phyloP scores from a whole-genome alignment of 2,329 filamentous ascomycete genomes.

The Aspergillus pseudonomiae region DNA sequence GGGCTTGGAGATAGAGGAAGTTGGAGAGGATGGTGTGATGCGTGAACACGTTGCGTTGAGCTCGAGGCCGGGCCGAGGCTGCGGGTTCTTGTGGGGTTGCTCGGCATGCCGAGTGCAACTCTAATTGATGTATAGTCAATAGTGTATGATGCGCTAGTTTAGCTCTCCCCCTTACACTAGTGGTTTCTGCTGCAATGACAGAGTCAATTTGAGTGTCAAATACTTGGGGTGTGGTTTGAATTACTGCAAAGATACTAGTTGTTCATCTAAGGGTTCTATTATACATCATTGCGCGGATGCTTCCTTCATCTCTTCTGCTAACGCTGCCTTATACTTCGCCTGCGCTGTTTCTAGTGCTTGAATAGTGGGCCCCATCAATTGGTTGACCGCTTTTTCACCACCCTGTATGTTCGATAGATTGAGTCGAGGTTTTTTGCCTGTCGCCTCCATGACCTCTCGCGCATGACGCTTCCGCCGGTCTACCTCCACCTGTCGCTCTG shows the following conservation, averaged over 20 bases:
- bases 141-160: background rate
- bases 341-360: constrained; percentile 71
- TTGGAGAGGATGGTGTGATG: constrained; percentile 3
- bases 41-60: constrained; percentile 51
- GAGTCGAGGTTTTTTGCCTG: constrained; percentile 72
- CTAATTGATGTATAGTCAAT: background rate
- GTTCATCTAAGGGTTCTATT: constrained; percentile 12
- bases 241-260: constrained; percentile 11
- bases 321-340: constrained; percentile 70
- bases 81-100: constrained; percentile 61
- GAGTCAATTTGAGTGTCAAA: no score
- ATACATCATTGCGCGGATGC: constrained; percentile 10
- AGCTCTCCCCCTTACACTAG: background rate
- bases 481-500: constrained; percentile 68
- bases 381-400: constrained; percentile 73
- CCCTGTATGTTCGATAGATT: constrained; percentile 69
- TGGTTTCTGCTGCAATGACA: background rate
- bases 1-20: background rate
- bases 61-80: constrained; percentile 67
- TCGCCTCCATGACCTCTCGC: constrained; percentile 69
- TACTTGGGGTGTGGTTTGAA: background rate
- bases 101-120: constrained; percentile 33
- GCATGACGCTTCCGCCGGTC: constrained; percentile 70
- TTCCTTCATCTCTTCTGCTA: constrained; percentile 61
- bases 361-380: constrained; percentile 74